Conservation (phyloP, 1,284 basidiomycete genomes). For the Earliella scabrosa region DNA sequence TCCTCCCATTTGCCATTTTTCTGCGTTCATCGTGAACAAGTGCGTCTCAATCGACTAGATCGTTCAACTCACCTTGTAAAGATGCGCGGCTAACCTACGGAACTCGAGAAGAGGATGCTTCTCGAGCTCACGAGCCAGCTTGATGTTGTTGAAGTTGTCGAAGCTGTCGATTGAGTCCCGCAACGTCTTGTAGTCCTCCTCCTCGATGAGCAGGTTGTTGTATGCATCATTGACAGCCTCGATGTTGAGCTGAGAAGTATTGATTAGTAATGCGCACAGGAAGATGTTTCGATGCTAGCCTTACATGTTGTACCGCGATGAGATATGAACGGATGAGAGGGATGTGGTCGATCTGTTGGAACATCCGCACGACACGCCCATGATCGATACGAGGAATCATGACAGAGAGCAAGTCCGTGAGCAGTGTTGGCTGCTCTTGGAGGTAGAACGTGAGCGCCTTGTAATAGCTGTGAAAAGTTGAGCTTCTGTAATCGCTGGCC, state of each 20-base stretch:
- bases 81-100: slow-evolving; percentile 90
- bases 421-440: slow-evolving; percentile 90
- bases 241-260: slow-evolving; percentile 76
- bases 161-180: slow-evolving; percentile 97
- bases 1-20: slow-evolving; percentile 97
- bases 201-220: slow-evolving; percentile 96
- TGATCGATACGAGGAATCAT: slow-evolving; percentile 95
- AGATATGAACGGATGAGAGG: slow-evolving; percentile 96
- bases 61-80: slow-evolving; percentile 99
- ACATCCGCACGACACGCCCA: slow-evolving; percentile 92
- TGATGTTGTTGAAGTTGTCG: slow-evolving; percentile 96
- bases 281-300: slow-evolving; percentile 27
- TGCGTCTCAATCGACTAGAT: too few relatives aligned
- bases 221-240: slow-evolving; percentile 98
- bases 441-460: slow-evolving; percentile 90
- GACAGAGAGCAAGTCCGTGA: slow-evolving; percentile 93
- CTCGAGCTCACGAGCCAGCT: slow-evolving; percentile 86
- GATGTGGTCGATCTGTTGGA: slow-evolving; percentile 94
- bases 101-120: slow-evolving; percentile 95
- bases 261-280: neutral
- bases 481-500: neutral
- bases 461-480: slow-evolving; percentile 68
- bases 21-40: slow-evolving; percentile 41
- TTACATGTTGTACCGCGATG: slow-evolving; percentile 92
- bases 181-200: slow-evolving; percentile 97